Percentiles rank a stretch among this genome's conserved stretches.
Evolutionary conservation across 2,329 filamentous ascomycete genomes (phyloP).

Genomic region (Cercospora janseana): DNA sequence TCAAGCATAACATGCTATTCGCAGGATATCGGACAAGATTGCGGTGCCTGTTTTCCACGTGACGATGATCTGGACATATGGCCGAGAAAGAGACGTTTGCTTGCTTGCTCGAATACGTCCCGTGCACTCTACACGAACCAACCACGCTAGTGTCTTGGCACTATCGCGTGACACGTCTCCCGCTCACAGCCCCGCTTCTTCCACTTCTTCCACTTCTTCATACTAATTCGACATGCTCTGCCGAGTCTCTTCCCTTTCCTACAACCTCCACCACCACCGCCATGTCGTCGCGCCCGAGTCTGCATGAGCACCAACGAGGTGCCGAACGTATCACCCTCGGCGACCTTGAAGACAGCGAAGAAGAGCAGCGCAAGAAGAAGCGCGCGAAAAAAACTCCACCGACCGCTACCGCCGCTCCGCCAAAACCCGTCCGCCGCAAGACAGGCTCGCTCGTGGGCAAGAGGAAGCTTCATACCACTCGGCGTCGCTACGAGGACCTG

Average conservation of each 20-base stretch:
- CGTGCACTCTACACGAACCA: neutral
- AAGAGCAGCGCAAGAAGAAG: slow-evolving; percentile 66
- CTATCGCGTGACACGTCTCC: slow-evolving; percentile 8
- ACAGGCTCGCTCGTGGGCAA: slow-evolving; percentile 39
- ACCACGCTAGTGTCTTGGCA: slow-evolving; percentile 9
- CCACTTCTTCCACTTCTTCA: neutral
- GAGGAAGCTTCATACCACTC: slow-evolving; percentile 26
- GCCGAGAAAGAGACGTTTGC: neutral
- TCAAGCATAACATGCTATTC: too few relatives aligned
- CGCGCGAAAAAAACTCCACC: slow-evolving; percentile 55
- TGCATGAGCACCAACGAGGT: neutral
- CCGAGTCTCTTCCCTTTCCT: neutral
- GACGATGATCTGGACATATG: too few relatives aligned
- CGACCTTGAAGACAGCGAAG: slow-evolving; percentile 53
- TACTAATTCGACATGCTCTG: neutral
- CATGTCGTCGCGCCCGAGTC: slow-evolving; percentile 5
- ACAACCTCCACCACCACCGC: neutral
- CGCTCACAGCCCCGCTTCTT: neutral
- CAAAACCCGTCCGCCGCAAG: slow-evolving; percentile 43
- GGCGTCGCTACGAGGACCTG: slow-evolving; percentile 29
- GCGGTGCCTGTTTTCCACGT: too few relatives aligned
- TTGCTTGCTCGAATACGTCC: slow-evolving; percentile 8
- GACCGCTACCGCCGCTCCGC: slow-evolving; percentile 51
- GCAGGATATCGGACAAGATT: too few relatives aligned
- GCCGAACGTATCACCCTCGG: slow-evolving; percentile 7